Conservation (phyloP, 805 yeast species). For the Lipomyces kockii region DNA sequence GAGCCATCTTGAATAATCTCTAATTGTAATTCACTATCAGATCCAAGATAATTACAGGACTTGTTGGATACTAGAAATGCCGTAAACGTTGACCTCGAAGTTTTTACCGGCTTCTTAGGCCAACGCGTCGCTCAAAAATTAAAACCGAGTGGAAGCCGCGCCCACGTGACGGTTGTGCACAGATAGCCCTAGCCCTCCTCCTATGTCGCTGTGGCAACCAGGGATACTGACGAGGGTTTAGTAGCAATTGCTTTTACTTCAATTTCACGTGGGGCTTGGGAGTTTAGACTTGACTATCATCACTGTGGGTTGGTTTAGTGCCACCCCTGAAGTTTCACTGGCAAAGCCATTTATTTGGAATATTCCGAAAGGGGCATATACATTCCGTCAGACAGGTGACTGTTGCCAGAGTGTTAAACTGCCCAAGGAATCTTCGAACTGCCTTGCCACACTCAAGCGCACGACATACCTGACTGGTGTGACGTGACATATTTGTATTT, state of each 20-base stretch:
- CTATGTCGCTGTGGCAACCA: no score
- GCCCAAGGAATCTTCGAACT: background rate
- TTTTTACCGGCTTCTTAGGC: background rate
- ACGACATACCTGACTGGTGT: background rate
- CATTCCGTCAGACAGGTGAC: background rate
- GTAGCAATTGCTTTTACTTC: no score
- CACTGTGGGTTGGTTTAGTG: background rate
- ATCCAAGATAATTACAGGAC: background rate
- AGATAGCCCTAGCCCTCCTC: background rate
- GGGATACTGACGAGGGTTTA: no score
- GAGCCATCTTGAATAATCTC: slow-evolving; percentile 46
- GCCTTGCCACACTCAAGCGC: background rate
- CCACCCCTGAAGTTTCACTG: background rate
- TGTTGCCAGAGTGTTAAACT: background rate
- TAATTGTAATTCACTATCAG: background rate
- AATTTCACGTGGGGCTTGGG: no score
- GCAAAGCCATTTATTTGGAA: background rate
- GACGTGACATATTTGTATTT: background rate
- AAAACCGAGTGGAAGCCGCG: background rate
- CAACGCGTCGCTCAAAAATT: slow-evolving; percentile 10
- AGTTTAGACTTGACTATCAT: no score
- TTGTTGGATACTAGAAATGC: background rate
- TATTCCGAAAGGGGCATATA: background rate
- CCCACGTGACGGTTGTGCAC: background rate
- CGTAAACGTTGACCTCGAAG: background rate